Base-by-base conservation (phyloP, 352 stramenopile genomes). In the Phytopythium vexans region DNA sequence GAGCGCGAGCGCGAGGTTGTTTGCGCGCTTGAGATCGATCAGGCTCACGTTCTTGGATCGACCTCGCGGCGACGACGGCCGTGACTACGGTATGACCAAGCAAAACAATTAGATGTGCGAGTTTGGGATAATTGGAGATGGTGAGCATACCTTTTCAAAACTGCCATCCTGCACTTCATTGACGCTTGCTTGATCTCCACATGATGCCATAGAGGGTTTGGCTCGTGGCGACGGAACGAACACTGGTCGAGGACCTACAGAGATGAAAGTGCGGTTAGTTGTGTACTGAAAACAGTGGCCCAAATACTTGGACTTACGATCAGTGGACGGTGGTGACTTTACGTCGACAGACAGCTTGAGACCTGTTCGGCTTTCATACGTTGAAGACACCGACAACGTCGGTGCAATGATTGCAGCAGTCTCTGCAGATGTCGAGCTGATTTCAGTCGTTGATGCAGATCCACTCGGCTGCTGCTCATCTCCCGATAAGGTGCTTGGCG, bases 1-100 rank as follows among this genome's bases (percentile, higher is more conserved):
- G 8, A 93, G 62, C 27, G 81, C 78, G 34, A 91, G 67, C 8
- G 82, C 74, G 1, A 93, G 51, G 50, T 93, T 93, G 46, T 93
- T 93, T 3, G 80, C 81, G 16, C 81, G 83, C 42, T 93, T 93
- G 31, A 86, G 47, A 8, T 93, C 83, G 32, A 93, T 77, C 27
- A 93, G 50, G 37, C 89, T 82, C 42, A 91, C 73, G 39, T 75
- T 89, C 60, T 86, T 89, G 32, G 74, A 82, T 27, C 85, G 85
- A 12, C 83, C 78, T 14, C 82, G 74, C 27, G 81, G 80, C 3
- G 83, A 93, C 0, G 77, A 88, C 10, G 74, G 72, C 9, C 83
- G 70, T 39, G 83, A 82, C 74, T 82, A 37, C 15, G 52, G 52
- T 36, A 39, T n/a, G 55, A 46, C n/a, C 1, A 32, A 41, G 12